phyloP scores from a whole-genome alignment of 2,329 filamentous ascomycete species.

The Ascochyta clinopodiicola region DNA sequence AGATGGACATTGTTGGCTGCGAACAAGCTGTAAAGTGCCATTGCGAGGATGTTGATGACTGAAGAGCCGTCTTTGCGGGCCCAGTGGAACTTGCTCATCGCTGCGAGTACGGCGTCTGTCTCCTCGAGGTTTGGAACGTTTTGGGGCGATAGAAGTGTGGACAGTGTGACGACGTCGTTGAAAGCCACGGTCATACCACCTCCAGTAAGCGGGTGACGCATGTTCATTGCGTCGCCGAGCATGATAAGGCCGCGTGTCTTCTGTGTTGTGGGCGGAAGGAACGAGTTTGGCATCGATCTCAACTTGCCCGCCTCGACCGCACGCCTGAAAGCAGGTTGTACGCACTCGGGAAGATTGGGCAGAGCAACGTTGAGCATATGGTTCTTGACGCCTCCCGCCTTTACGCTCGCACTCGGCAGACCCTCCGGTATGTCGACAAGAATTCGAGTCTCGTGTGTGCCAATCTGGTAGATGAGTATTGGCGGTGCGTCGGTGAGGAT shows the following conservation, averaged over 20 bases:
- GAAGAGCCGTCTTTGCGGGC: slow-evolving; percentile 78
- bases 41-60: slow-evolving; percentile 97
- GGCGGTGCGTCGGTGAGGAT: slow-evolving; percentile 79
- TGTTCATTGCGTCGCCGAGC: slow-evolving; percentile 95
- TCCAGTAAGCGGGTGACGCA: slow-evolving; percentile 97
- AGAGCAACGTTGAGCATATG: slow-evolving; percentile 83
- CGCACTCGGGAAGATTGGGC: slow-evolving; percentile 73
- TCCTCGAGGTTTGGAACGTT: slow-evolving; percentile 74
- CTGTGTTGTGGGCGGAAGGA: slow-evolving; percentile 80
- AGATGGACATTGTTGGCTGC: slow-evolving; percentile 73
- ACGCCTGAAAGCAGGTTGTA: slow-evolving; percentile 75
- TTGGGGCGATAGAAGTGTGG: slow-evolving; percentile 73
- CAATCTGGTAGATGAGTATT: slow-evolving; percentile 95
- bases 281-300: slow-evolving; percentile 95
- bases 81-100: slow-evolving; percentile 84
- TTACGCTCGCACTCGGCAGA: slow-evolving; percentile 73
- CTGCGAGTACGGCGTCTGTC: slow-evolving; percentile 67
- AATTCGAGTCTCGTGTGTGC: slow-evolving; percentile 88
- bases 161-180: slow-evolving; percentile 84
- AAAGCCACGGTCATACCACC: slow-evolving; percentile 98
- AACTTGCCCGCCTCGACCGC: slow-evolving; percentile 80
- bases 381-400: slow-evolving; percentile 81
- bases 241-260: slow-evolving; percentile 76
- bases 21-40: slow-evolving; percentile 90
- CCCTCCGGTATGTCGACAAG: slow-evolving; percentile 86